Conservation (phyloP, 129 eudicot genomes). For the Centrapalus pauciflorus region DNA sequence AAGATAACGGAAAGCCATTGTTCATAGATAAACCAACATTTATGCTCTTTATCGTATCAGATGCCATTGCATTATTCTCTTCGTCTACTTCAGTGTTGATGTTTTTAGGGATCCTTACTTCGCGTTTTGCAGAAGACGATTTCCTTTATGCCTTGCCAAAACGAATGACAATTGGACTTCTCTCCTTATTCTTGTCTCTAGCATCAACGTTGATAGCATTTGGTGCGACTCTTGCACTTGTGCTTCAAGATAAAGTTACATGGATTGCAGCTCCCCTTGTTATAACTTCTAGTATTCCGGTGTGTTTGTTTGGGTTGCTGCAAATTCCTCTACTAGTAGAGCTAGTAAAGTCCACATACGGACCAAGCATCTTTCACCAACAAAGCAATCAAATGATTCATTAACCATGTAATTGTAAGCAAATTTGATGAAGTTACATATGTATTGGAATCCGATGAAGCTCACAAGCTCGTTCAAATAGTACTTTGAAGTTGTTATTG, state of each 20-base stretch:
- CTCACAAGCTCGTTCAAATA: too few relatives aligned
- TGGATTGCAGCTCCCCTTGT: not conserved
- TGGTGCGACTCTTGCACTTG: too few relatives aligned
- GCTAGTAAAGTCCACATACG: not conserved
- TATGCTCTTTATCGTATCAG: constrained; percentile 15
- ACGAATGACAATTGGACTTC: constrained; percentile 19
- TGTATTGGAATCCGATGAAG: too few relatives aligned
- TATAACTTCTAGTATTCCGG: not conserved
- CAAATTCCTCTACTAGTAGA: not conserved
- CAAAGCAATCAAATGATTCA: not conserved
- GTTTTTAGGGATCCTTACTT: constrained; percentile 25
- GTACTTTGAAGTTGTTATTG: too few relatives aligned
- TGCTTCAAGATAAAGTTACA: not conserved
- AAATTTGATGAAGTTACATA: too few relatives aligned
- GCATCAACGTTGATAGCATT: not conserved
- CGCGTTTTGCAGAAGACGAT: constrained; percentile 12
- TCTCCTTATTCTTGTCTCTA: constrained; percentile 3
- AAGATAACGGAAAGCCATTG: constrained; percentile 7
- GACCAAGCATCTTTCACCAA: not conserved
- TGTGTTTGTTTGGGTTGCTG: not conserved
- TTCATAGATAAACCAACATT: constrained; percentile 1
- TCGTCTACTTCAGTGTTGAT: constrained; percentile 18
- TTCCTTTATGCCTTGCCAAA: constrained; percentile 18
- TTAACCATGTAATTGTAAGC: too few relatives aligned
- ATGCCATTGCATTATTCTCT: constrained; percentile 18